phyloP scores from a whole-genome alignment of 2,329 filamentous ascomycete genomes.

The Talaromyces funiculosus region DNA sequence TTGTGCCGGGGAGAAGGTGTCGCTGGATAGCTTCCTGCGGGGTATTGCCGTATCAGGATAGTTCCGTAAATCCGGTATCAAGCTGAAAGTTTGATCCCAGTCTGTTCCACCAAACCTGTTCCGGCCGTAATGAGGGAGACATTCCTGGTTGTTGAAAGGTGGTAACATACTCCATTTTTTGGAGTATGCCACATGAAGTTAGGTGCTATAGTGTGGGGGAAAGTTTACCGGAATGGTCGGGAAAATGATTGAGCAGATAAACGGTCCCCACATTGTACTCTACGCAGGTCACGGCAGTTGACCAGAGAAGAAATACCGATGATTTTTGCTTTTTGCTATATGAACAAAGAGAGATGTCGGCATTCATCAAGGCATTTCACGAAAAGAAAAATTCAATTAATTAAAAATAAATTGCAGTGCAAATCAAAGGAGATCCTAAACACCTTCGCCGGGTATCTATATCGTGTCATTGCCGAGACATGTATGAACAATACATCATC shows the following conservation, averaged over 20 bases:
- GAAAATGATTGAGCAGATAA: neutral
- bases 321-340: neutral
- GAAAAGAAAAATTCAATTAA: neutral
- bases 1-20: neutral
- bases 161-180: neutral
- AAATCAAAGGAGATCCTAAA: neutral
- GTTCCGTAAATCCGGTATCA: neutral
- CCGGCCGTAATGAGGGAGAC: neutral
- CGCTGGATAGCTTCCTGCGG: neutral
- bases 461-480: neutral
- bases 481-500: neutral
- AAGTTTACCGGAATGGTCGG: neutral
- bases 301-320: neutral
- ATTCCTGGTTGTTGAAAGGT: neutral
- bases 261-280: neutral
- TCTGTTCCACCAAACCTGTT: neutral
- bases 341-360: neutral
- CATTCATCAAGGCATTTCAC: neutral
- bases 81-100: neutral
- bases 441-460: conserved; percentile 5
- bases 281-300: neutral
- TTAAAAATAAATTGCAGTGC: neutral
- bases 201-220: neutral
- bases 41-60: neutral
- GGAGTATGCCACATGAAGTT: neutral